These are phyloP conservation scores for Sclerotinia trifoliorum DNA, from an alignment of 2,329 filamentous ascomycete species.

Conservation along the genomic window DNA sequence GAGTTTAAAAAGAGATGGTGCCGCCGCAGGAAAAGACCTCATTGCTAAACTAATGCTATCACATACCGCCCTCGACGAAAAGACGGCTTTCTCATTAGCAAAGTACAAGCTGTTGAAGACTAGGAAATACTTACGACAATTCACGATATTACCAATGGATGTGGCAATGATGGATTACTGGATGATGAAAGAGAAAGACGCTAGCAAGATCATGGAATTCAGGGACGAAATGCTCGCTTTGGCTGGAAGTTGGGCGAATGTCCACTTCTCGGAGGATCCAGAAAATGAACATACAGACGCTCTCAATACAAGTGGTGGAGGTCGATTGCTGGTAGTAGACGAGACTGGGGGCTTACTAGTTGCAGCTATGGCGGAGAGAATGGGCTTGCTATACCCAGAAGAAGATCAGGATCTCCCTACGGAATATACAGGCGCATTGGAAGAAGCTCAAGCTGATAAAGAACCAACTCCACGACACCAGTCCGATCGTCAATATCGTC, in stretches of 20 bases:
- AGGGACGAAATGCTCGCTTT: slow-evolving; percentile 80
- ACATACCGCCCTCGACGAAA: slow-evolving; percentile 87
- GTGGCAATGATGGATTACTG: slow-evolving; percentile 73
- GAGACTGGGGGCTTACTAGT: slow-evolving; percentile 69
- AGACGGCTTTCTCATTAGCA: slow-evolving; percentile 87
- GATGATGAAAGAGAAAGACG: slow-evolving; percentile 76
- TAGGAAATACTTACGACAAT: slow-evolving; percentile 87
- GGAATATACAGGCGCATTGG: slow-evolving; percentile 19
- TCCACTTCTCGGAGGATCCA: slow-evolving; percentile 57
- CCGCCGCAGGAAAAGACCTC: slow-evolving; percentile 79
- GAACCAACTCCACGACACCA: slow-evolving; percentile 19
- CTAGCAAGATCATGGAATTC: slow-evolving; percentile 78
- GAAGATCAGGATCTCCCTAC: slow-evolving; percentile 23
- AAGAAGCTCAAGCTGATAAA: slow-evolving; percentile 9
- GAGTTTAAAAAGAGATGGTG: slow-evolving; percentile 67
- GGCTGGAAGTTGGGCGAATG: slow-evolving; percentile 84
- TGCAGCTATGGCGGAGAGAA: slow-evolving; percentile 68
- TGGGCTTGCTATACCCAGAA: slow-evolving; percentile 59
- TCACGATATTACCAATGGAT: slow-evolving; percentile 82
- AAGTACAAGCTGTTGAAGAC: slow-evolving; percentile 96
- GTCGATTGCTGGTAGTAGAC: slow-evolving; percentile 66
- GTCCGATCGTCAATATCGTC: slow-evolving; percentile 23
- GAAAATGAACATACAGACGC: slow-evolving; percentile 17
- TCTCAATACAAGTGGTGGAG: slow-evolving; percentile 36
- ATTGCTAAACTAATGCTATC: slow-evolving; percentile 91